Base-by-base conservation (phyloP, 176 grass and related monocot species). In the Guadua angustifolia region DNA sequence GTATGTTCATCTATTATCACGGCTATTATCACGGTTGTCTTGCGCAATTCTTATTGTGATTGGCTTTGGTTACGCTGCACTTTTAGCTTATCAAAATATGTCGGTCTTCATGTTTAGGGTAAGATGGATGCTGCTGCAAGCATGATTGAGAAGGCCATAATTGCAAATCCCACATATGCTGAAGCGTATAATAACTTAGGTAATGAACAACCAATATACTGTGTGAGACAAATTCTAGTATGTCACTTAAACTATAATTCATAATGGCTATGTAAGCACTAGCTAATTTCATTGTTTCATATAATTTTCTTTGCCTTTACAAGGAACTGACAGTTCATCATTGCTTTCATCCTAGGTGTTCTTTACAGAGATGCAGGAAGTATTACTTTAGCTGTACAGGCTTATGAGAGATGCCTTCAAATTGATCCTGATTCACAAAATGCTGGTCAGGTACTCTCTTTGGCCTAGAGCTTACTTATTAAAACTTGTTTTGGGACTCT, bases 101-200 rank as follows among this genome's bases (percentile, higher is more conserved):
- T 81, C 29, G 29, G 29, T 58, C 71, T 65, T 83, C 75, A 77
- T 87, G 74, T 84, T 33, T 80, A 99, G 93, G 96, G 96, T 71
- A 99, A 99, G 82, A 95, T 99, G 96, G 96, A 99, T 84, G 85
- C 93, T 65, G 96, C 96, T 44, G 89, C 97, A 55, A 88, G 89
- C 81, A 96, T 99, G 93, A 94, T 99, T 71, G 93, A 99, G 80
- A 96, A 96, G 88, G 97, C 97, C 57, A 96, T 99, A 73, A 68
- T 83, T 80, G 88, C 93, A 84, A 99, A 99, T 83, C 89, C 91
- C 46, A 88, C 84, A 9, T 99, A 99, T 71, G 91, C 91, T 50
- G 97, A 99, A 90, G 97, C 97, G 21, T 96, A 96, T 73, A 99
- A 99, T 91, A 99, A 99, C 79, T 92, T 99, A 94, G 96, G 96